Evolutionary conservation across 2,329 filamentous ascomycete genomes (phyloP).

Genomic region (Ascochyta lentis): DNA sequence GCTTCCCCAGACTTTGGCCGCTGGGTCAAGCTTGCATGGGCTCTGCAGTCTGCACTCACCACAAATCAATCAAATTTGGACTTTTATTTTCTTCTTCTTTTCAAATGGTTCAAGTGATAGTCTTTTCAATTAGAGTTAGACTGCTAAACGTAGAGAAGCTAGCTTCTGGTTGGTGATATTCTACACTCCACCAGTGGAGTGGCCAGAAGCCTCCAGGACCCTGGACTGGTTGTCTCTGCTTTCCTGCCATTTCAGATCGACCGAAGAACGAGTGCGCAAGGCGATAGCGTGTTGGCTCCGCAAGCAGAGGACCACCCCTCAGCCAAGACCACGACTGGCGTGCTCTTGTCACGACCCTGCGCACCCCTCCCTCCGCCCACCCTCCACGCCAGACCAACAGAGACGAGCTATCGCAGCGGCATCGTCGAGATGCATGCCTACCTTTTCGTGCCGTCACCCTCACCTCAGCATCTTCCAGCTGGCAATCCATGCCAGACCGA

Average conservation of each 20-base stretch:
- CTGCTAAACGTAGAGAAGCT: constrained; percentile 14
- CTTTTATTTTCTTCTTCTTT: no score
- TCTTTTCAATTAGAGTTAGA: constrained; percentile 16
- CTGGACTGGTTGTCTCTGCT: constrained; percentile 15
- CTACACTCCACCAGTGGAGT: constrained; percentile 9
- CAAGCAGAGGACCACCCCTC: constrained; percentile 46
- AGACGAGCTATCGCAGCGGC: constrained; percentile 45
- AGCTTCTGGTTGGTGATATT: constrained; percentile 8
- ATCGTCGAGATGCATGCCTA: constrained; percentile 48
- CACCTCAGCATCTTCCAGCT: constrained; percentile 44
- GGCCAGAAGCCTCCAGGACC: constrained; percentile 7
- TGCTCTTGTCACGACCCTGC: constrained; percentile 37
- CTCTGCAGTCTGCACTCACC: no score
- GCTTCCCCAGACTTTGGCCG: no score
- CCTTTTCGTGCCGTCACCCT: constrained; percentile 47
- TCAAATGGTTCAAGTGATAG: no score
- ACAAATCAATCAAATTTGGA: no score
- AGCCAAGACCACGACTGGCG: constrained; percentile 43
- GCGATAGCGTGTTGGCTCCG: constrained; percentile 41
- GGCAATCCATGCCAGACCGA: constrained; percentile 49
- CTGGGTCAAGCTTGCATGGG: no score
- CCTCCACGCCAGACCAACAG: constrained; percentile 13
- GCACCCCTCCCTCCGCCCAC: constrained; percentile 11
- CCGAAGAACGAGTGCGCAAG: constrained; percentile 3
- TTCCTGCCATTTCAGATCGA: not conserved